Base-by-base conservation (phyloP, 2,329 filamentous ascomycete species). In the Fusarium odoratissimum region DNA sequence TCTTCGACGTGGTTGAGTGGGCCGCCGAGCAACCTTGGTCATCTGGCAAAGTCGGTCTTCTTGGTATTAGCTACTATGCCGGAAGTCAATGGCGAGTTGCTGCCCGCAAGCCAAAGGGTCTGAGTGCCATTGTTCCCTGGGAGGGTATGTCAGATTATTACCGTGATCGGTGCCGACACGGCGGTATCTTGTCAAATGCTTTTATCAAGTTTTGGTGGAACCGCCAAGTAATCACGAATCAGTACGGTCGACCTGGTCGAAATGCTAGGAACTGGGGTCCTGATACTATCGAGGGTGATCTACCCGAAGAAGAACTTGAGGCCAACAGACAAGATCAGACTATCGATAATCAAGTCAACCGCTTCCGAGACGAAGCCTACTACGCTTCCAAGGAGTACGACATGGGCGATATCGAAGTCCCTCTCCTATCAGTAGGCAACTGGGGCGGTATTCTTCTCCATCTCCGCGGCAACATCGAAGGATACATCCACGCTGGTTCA, bases 381-480 rank as follows among this genome's bases (percentile, higher is more conserved):
- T 92, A 92, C 66, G 86, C 89, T 1, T 89, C 86, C 46, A 91
- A 90, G 74, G 90, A 93, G 55, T 93, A 91, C 73, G 83, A 88
- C 51, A 83, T 92, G 78, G 86, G 83, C 21, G 90, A 93, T 67
- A 92, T 93, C 44, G 84, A 91, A 64, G 91, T 93, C 1, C 91
- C 91, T 0, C 75, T 93, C 0, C 85, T 93, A 0, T 89, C 86
- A 0, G 91, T 93, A 0, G 91, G 87, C 0, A 93, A 93, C 78
- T 93, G 91, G 91, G 91, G 91, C 16, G 91, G 91, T 3, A 93
- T 93, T 52, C 79, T 91, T 8, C 84, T 93, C 3, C 91, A 93
- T 73, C 84, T 93, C 9, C 85, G 91, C 12, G 91, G 91, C 5
- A 93, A 93, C 71, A 85, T 93, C 12, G 86, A 91, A 74, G 91